Conservation (phyloP, 2,329 filamentous ascomycete genomes). For the Calonectria ilicicola region DNA sequence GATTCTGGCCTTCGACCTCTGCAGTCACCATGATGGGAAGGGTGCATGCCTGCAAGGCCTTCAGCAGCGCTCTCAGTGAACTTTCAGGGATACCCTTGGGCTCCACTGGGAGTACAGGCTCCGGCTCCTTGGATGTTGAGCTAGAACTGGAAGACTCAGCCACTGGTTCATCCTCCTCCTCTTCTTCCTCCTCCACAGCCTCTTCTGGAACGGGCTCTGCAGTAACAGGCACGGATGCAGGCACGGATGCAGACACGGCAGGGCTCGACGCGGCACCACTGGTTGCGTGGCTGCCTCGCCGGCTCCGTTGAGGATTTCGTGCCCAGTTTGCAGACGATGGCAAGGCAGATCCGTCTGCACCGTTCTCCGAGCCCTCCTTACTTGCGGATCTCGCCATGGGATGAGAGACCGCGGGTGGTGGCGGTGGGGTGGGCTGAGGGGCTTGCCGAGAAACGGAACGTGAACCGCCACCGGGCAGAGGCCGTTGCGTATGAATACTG, state of each 20-base stretch:
- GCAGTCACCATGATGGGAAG: conserved; percentile 40
- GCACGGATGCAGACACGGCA: conserved; percentile 72
- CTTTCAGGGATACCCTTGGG: conserved; percentile 34
- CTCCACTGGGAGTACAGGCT: conserved; percentile 6
- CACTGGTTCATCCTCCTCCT: conserved; percentile 36
- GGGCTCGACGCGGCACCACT: conserved; percentile 87
- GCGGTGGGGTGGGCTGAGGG: conserved; percentile 47
- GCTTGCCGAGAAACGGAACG: conserved; percentile 65
- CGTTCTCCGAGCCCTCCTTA: conserved; percentile 79
- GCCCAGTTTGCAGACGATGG: conserved; percentile 97
- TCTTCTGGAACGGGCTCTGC: conserved; percentile 61
- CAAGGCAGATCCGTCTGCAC: conserved; percentile 87
- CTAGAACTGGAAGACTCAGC: conserved; percentile 32
- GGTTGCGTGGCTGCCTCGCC: conserved; percentile 82
- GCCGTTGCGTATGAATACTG: conserved; percentile 83
- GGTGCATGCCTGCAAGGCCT: conserved; percentile 51
- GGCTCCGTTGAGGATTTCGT: conserved; percentile 74
- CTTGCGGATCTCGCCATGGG: conserved; percentile 82
- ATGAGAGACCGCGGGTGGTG: conserved; percentile 60
- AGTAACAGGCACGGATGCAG: conserved; percentile 66
- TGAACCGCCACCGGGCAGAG: conserved; percentile 66
- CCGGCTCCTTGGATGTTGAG: conserved; percentile 29
- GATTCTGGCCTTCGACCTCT: conserved; percentile 51
- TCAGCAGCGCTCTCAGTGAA: conserved; percentile 51
- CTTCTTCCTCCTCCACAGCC: conserved; percentile 45